Conservation (phyloP, 2,329 filamentous ascomycete genomes). For the Elsinoe arachidis region DNA sequence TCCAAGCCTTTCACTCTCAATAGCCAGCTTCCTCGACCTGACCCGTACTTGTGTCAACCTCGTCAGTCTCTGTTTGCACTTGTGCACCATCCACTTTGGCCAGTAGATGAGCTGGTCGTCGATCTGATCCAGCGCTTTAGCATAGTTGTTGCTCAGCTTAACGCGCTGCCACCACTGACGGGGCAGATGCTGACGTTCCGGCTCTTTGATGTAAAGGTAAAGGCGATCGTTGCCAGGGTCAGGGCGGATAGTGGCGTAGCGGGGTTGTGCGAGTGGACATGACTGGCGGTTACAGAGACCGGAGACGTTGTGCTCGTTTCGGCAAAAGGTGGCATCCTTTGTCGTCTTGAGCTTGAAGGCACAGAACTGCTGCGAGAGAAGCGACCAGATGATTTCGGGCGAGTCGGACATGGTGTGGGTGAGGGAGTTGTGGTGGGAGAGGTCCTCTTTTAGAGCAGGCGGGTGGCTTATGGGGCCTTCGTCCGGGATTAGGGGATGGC, state of each 20-base stretch:
- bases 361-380: constrained; percentile 93
- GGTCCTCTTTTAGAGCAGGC: background rate
- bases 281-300: constrained; percentile 77
- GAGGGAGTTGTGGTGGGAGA: background rate
- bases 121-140: constrained; percentile 77
- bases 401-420: constrained; percentile 13
- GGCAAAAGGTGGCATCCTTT: constrained; percentile 86
- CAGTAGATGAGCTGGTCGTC: constrained; percentile 84
- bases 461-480: background rate
- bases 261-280: constrained; percentile 81
- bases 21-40: constrained; percentile 63
- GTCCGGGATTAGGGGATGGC: background rate
- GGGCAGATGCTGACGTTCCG: constrained; percentile 80
- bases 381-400: constrained; percentile 84
- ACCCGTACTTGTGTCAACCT: constrained; percentile 87
- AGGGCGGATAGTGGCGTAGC: constrained; percentile 84
- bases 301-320: constrained; percentile 56
- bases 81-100: constrained; percentile 86
- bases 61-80: constrained; percentile 93
- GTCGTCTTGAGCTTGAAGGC: constrained; percentile 84
- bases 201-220: constrained; percentile 95
- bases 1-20: constrained; percentile 80
- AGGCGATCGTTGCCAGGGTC: constrained; percentile 71
- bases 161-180: constrained; percentile 92
- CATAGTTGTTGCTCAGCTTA: constrained; percentile 82